Conservation (phyloP, 139 green algal species). For the Volvox africanus region DNA sequence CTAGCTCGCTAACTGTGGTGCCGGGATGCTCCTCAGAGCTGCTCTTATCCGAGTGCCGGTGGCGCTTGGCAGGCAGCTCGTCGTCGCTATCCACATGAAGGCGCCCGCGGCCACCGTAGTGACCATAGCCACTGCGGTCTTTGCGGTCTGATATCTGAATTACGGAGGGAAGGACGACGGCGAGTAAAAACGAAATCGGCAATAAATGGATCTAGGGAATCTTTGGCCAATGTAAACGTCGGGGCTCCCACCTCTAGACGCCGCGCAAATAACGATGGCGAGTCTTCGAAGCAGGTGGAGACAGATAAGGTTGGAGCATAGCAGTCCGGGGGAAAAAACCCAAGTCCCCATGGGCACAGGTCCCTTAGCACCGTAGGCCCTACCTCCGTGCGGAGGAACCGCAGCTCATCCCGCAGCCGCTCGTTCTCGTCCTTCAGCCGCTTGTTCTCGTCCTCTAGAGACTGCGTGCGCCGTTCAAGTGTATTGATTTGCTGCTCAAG, state of each 20-base stretch:
- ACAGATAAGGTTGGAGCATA: too few species aligned
- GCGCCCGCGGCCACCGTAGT: slow-evolving; percentile 11
- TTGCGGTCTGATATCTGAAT: slow-evolving; percentile 58
- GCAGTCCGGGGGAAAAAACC: too few species aligned
- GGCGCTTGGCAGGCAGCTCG: slow-evolving; percentile 44
- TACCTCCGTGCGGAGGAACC: slow-evolving; percentile 66
- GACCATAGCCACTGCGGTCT: slow-evolving; percentile 55
- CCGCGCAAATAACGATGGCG: too few species aligned
- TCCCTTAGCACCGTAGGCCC: not conserved
- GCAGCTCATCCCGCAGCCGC: slow-evolving; percentile 66
- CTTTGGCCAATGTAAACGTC: too few species aligned
- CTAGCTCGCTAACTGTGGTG: not conserved
- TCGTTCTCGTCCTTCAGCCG: slow-evolving; percentile 67
- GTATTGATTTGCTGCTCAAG: not conserved
- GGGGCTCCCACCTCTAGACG: too few species aligned
- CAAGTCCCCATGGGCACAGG: too few species aligned
- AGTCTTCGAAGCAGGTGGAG: too few species aligned
- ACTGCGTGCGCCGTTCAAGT: not conserved
- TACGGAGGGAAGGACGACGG: not conserved
- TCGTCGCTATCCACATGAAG: slow-evolving; percentile 31
- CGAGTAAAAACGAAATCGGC: not conserved
- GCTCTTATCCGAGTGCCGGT: slow-evolving; percentile 35
- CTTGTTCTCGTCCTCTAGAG: slow-evolving; percentile 60
- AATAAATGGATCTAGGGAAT: too few species aligned
- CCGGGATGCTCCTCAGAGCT: slow-evolving; percentile 31